phyloP scores from a whole-genome alignment of 1,139 yeast genomes.

The Geotrichum restrictum region DNA sequence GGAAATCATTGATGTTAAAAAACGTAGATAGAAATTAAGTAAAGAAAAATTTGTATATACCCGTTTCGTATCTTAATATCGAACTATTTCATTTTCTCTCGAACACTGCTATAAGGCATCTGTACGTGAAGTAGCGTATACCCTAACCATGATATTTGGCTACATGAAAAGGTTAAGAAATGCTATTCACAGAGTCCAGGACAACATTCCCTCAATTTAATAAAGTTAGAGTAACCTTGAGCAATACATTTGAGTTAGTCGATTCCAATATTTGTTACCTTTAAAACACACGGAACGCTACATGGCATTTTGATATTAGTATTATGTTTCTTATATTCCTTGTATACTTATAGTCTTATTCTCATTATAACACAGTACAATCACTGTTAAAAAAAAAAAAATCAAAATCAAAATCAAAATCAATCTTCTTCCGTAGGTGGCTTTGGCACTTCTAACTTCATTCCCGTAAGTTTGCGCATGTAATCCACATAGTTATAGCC shows the following conservation, averaged over 20 bases:
- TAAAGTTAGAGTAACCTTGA: too few species aligned
- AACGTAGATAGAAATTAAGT: not conserved
- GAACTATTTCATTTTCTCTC: not conserved
- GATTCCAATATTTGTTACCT: too few species aligned
- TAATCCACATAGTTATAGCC: constrained; percentile 34
- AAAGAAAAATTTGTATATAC: constrained; percentile 37
- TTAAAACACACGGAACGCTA: too few species aligned
- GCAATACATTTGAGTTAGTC: too few species aligned
- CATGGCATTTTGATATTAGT: too few species aligned
- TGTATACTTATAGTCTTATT: not conserved
- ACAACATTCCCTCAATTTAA: too few species aligned
- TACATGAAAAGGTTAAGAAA: not conserved
- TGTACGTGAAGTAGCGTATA: too few species aligned
- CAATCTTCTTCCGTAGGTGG: not conserved
- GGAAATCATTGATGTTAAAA: constrained; percentile 13
- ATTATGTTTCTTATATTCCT: not conserved
- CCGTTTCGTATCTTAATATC: constrained; percentile 83
- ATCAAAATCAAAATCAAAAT: too few species aligned
- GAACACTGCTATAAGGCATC: too few species aligned
- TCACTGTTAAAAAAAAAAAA: too few species aligned
- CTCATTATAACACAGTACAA: too few species aligned
- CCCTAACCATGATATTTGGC: not conserved
- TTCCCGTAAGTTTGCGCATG: constrained; percentile 30
- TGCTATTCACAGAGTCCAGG: not conserved
- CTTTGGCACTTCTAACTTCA: constrained; percentile 12